Base-by-base conservation (phyloP, 176 grass and related monocot species). In the Eremochloa ophiuroides region DNA sequence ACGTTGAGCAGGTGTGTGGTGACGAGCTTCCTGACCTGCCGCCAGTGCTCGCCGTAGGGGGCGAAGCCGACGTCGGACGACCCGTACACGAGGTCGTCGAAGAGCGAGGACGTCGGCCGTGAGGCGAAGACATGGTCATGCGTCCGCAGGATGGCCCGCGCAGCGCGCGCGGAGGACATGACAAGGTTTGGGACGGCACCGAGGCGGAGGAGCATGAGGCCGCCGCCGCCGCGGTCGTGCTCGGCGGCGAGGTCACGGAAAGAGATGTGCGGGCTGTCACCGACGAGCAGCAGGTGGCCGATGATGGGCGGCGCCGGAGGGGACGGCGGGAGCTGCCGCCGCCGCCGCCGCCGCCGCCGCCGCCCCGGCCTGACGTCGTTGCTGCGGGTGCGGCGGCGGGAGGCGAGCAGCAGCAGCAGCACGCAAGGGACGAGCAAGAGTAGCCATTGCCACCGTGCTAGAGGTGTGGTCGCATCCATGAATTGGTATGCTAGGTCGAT, bases 41-140 rank as follows among this genome's bases (percentile, higher is more conserved):
- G 82, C 85, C 58, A 91, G 44, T 77, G 70, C 51, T 87, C 31
- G 7, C 85, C 83, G 60, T 82, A 74, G 17, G 83, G 78, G 7
- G 79, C 41, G 73, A 86, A 86, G 38, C 16, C 85, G 31, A 88
- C 60, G 69, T 73, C 64, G n/a, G 35, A 77, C 34, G 63, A 31
- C 8, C 85, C 65, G 18, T 84, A 80, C 10, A 87, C n/a, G 63
- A 81, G 69, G 65, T 35, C 37, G 35, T 67, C 74, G 15, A 30
- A 55, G 1, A 76, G n/a, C 8, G 16, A 7, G 7, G 79, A 80
- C 9, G 10, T 13, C 6, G 91, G 84, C 60, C 91, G 87, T 13
- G 87, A 85, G 22, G 87, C 83, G 55, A 93, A 85, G n/a, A 82
- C 56, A 79, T 85, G 87, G 78, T 90, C 91, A 78, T 87, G 87